Evolutionary conservation across 495 filamentous ascomycete genomes (phyloP), one percentile per base, ranked within the genome.

Genomic region (Coniosporium apollinis): DNA sequence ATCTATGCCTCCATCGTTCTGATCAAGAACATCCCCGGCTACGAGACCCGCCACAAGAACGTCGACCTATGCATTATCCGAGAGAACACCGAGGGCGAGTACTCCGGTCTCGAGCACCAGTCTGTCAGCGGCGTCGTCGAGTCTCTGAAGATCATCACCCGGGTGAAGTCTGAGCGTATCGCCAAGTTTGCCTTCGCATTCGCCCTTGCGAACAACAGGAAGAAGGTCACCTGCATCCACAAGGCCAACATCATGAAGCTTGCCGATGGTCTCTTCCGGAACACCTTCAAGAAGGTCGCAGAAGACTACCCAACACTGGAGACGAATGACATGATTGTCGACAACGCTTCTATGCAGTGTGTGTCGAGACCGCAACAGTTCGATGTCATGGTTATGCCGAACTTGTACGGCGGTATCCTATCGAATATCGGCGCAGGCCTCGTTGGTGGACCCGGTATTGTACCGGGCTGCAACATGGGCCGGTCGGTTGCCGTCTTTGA

Each of bases 181-280:
- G 82, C 85, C 58, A 94, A 94, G 59, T 97, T 97, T 50, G 89
- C 91, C 32, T 94, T 96, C 62, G 76, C 78, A 60, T 97, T 96
- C 55, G 89, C 89, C 11, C 76, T 94, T 29, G 89, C 91, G 50
- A 97, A 96, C 67, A 84, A 92, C 74, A 71, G 91, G 51, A 83
- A 89, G 68, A 96, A 94, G 74, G 83, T 96, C 19, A 96, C 86
- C 43, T 94, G 85, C 61, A 94, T 97, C 50, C 91, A 97, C 72
- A 97, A 97, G 69, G 91, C 89, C 54, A 97, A 96, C 67, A 97
- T 97, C 66, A 97, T 97, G 89, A 96, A 97, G 70, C 69, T 97
- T 34, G 87, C 86, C 60, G 89, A 96, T 51, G 89, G 89, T 64
- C 77, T 97, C 40, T 97, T 97, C 77, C 79, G 89, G 52, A 83